These are phyloP conservation scores for Auxenochlorella pyrenoidosa DNA, from an alignment of 139 green algal genomes.

Conservation along the genomic window DNA sequence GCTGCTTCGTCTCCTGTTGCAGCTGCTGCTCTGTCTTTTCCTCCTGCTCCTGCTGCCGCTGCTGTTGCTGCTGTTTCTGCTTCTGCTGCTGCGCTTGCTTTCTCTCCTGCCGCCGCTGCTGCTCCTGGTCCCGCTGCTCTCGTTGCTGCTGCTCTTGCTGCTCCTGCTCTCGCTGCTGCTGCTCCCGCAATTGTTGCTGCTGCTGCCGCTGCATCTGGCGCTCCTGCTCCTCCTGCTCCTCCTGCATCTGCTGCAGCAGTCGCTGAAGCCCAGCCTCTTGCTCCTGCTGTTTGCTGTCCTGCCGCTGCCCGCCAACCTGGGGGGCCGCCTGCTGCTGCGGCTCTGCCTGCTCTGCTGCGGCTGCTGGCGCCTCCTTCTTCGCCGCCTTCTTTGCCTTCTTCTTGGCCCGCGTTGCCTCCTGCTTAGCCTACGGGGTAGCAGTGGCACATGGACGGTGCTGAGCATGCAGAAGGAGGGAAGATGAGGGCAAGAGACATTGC, in stretches of 20 bases:
- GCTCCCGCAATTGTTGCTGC: background rate
- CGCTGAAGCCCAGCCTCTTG: background rate
- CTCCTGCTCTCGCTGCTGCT: background rate
- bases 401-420: background rate
- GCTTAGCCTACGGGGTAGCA: background rate
- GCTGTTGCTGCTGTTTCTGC: constrained; percentile 1
- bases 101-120: background rate
- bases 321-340: background rate
- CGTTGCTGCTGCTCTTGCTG: background rate
- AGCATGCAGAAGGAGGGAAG: too few relatives aligned
- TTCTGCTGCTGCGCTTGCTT: background rate
- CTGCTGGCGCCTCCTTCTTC: background rate
- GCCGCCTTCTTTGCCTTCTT: too few relatives aligned
- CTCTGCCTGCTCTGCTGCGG: background rate
- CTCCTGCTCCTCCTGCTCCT: background rate
- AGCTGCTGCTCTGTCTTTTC: too few relatives aligned
- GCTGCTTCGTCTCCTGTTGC: too few relatives aligned
- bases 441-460: too few relatives aligned
- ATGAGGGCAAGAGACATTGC: too few relatives aligned
- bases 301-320: background rate
- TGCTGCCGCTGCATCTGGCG: background rate
- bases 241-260: constrained; percentile 1
- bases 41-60: background rate
- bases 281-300: background rate
- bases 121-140: background rate